Conservation (phyloP, 1,284 basidiomycete genomes). For the Fomitopsis betulina region DNA sequence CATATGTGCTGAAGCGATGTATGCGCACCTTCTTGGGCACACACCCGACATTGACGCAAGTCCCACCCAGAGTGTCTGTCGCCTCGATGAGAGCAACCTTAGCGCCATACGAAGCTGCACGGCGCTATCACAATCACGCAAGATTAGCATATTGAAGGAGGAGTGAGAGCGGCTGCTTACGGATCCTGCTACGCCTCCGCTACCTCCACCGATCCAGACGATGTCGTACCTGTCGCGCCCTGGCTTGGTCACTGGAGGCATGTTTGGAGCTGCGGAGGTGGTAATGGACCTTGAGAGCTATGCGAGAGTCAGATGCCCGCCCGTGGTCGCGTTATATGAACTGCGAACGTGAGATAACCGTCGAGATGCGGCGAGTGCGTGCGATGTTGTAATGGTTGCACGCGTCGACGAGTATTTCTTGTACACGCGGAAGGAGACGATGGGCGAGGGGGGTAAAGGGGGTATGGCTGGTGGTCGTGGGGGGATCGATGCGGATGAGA, state of each 20-base stretch:
- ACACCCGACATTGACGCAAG: conserved; percentile 94
- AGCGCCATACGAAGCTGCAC: conserved; percentile 90
- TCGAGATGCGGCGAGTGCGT: conserved; percentile 14
- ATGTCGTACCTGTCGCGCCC: conserved; percentile 70
- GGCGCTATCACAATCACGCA: conserved; percentile 45
- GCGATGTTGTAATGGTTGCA: not conserved
- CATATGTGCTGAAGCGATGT: not conserved
- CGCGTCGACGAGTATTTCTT: not conserved
- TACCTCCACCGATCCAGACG: conserved; percentile 81
- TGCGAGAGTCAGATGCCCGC: not conserved
- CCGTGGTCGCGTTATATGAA: not conserved
- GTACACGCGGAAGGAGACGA: not conserved
- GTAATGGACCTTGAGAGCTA: conserved; percentile 50
- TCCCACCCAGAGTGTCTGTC: conserved; percentile 80
- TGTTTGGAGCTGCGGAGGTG: conserved; percentile 34
- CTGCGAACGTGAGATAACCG: conserved; percentile 15
- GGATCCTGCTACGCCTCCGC: conserved; percentile 76
- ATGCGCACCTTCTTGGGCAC: conserved; percentile 77
- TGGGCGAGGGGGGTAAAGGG: not conserved
- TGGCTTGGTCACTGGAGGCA: conserved; percentile 69
- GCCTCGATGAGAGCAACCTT: conserved; percentile 91
- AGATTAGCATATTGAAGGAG: not conserved
- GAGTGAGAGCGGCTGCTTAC: conserved; percentile 36
- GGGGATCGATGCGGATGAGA: conserved; percentile 2
- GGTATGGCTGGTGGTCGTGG: conserved; percentile 1